A percentile compares a stretch with the other conserved stretches of the same genome.
Evolutionary conservation across 768 basidiomycete species (phyloP).

Genomic region (Lactifluus hygrophoroides): DNA sequence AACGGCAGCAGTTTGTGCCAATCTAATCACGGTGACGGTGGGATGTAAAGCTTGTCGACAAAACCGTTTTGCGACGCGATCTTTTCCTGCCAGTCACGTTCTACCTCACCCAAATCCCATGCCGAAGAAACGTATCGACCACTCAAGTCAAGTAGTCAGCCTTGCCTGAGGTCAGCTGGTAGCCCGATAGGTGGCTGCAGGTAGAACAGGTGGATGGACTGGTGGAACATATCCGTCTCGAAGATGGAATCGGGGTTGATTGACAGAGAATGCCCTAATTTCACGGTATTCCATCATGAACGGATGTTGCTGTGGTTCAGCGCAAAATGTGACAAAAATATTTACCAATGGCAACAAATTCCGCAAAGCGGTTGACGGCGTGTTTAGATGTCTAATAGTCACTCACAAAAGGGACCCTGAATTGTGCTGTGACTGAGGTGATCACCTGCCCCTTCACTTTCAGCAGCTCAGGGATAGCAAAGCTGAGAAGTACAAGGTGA

Average conservation of each 20-base stretch:
- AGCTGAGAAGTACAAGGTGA: not conserved
- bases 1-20: too few species aligned
- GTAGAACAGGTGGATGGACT: not conserved
- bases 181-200: not conserved
- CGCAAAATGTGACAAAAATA: not conserved
- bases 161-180: not conserved
- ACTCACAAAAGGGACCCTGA: not conserved
- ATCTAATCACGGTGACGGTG: not conserved
- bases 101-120: not conserved
- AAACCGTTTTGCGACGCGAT: too few species aligned
- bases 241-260: too few species aligned
- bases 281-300: not conserved
- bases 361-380: not conserved
- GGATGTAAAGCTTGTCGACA: not conserved
- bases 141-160: not conserved
- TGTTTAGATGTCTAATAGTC: slow-evolving; percentile 6
- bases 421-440: not conserved
- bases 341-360: not conserved
- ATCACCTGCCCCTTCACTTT: slow-evolving; percentile 1
- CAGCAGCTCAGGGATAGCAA: not conserved
- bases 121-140: not conserved
- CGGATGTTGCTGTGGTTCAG: not conserved
- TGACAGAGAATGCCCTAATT: too few species aligned
- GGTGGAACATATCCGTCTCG: too few species aligned
- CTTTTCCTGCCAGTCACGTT: too few species aligned